A percentile compares a stretch with the other conserved stretches of the same genome.
Evolutionary conservation across 108 stramenopile species (phyloP).

Genomic region (Aurantiochytrium sp.): DNA sequence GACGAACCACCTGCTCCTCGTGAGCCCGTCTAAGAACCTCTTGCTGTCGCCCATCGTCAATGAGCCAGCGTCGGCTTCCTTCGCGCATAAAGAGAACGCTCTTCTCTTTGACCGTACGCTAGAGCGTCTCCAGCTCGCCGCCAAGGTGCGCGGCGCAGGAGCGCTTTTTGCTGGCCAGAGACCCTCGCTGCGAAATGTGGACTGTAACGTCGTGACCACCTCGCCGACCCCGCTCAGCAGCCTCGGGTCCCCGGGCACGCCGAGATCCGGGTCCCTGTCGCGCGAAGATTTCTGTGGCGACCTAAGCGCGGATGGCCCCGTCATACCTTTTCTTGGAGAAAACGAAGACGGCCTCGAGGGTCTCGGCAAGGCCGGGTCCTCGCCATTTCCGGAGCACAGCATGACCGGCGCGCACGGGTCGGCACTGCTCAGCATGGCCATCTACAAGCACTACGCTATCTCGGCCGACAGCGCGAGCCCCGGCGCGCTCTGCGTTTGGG

Average conservation of each 20-base stretch:
- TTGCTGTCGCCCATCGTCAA: conserved; percentile 5
- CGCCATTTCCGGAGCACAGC: conserved; percentile 6
- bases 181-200: neutral
- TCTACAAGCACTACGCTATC: neutral
- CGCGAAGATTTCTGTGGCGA: no score
- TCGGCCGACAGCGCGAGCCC: neutral
- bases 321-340: neutral
- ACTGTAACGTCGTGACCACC: neutral
- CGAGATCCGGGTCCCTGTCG: no score
- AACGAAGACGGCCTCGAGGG: neutral
- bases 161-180: no score
- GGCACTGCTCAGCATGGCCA: neutral
- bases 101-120: neutral
- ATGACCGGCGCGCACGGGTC: neutral
- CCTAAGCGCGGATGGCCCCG: no score
- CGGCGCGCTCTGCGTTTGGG: neutral
- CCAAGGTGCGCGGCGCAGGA: neutral
- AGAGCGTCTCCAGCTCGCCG: neutral
- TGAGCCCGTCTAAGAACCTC: conserved; percentile 15
- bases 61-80: neutral
- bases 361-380: neutral
- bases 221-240: neutral
- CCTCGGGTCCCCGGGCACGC: no score
- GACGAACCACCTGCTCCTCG: conserved; percentile 24
- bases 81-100: neutral